A percentile compares a stretch with the other conserved stretches of the same genome.
Evolutionary conservation across 495 filamentous ascomycete species (phyloP).

Genomic region (Rhypophila decipiens): DNA sequence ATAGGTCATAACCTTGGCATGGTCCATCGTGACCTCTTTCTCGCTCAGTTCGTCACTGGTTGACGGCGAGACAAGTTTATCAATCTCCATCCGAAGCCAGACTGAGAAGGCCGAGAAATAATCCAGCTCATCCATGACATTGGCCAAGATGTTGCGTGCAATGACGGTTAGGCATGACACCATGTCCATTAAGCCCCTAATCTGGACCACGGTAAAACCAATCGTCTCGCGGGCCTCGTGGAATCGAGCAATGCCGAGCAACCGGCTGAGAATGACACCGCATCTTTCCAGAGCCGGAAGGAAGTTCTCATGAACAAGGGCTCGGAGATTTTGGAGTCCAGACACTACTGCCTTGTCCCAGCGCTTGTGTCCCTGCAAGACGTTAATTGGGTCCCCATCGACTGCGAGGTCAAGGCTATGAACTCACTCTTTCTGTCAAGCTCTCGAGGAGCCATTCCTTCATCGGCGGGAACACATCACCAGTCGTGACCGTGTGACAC

Average conservation of each 20-base stretch:
- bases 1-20: conserved; percentile 46
- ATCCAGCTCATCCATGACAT: conserved; percentile 68
- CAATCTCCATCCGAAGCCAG: conserved; percentile 84
- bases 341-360: conserved; percentile 83
- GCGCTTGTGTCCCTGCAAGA: conserved; percentile 73
- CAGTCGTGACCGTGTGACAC: conserved; percentile 82
- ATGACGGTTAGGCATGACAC: conserved; percentile 69
- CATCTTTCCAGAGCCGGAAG: conserved; percentile 82
- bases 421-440: conserved; percentile 69
- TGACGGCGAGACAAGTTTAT: conserved; percentile 45
- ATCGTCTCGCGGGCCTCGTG: conserved; percentile 61
- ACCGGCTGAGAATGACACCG: conserved; percentile 70
- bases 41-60: conserved; percentile 45
- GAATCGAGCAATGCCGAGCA: conserved; percentile 82
- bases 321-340: conserved; percentile 70
- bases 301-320: conserved; percentile 76
- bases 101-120: conserved; percentile 72
- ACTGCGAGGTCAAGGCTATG: background rate
- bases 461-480: conserved; percentile 67
- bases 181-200: conserved; percentile 56
- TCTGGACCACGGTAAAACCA: conserved; percentile 50
- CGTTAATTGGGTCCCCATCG: background rate
- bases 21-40: conserved; percentile 49
- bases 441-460: conserved; percentile 88
- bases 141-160: conserved; percentile 63